Evolutionary conservation across 495 filamentous ascomycete genomes (phyloP).

Genomic region (Hypoxylon lienhwacheense): DNA sequence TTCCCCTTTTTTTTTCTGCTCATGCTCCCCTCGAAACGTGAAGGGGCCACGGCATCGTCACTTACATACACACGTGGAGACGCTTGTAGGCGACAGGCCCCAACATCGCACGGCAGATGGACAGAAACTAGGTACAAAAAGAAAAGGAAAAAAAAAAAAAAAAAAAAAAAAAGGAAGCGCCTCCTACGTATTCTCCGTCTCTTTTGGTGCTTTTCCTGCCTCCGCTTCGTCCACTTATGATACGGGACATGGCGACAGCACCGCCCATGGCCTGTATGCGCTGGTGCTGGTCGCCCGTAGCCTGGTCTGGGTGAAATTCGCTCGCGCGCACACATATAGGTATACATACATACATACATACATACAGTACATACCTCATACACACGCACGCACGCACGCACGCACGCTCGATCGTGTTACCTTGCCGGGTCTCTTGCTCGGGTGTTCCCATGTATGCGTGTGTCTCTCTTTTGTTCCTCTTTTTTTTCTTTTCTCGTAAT

Average conservation of each 20-base stretch:
- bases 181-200: not conserved
- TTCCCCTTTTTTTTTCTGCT: too few relatives aligned
- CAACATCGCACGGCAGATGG: constrained; percentile 25
- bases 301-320: constrained; percentile 19
- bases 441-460: constrained; percentile 5
- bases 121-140: too few relatives aligned
- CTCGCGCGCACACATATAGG: constrained; percentile 10
- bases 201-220: not conserved
- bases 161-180: too few relatives aligned
- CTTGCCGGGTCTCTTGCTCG: constrained; percentile 22
- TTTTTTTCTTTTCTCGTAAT: too few relatives aligned
- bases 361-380: too few relatives aligned
- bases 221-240: constrained; percentile 21
- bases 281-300: constrained; percentile 6
- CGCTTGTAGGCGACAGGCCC: constrained; percentile 12
- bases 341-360: too few relatives aligned
- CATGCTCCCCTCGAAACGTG: too few relatives aligned
- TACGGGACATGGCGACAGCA: constrained; percentile 14
- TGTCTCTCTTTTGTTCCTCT: too few relatives aligned
- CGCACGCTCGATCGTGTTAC: constrained; percentile 23
- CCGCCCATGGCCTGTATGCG: not conserved
- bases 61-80: constrained; percentile 28
- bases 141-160: too few relatives aligned
- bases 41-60: too few relatives aligned
- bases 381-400: too few relatives aligned